A percentile compares a stretch with the other conserved stretches of the same genome.
These are phyloP conservation scores for Diaporthe vexans DNA, from an alignment of 2,329 filamentous ascomycete species.

Conservation along the genomic window DNA sequence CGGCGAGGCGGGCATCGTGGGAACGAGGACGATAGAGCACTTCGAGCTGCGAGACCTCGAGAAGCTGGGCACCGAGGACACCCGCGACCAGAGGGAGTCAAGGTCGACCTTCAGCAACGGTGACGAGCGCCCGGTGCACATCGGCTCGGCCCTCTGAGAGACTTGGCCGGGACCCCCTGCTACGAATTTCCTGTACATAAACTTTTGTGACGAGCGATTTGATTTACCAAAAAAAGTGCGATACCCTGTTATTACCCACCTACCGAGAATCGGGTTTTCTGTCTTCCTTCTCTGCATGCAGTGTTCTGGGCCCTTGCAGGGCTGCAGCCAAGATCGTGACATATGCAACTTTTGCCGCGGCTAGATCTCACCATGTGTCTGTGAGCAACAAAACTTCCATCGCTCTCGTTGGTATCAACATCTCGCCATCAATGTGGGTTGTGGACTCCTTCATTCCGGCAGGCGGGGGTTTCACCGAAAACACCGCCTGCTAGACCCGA, in stretches of 20 bases:
- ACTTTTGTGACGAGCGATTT: conserved; percentile 20
- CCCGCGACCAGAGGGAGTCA: neutral
- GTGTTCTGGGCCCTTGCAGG: conserved; percentile 2
- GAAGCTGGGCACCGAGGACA: conserved; percentile 21
- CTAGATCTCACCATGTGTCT: neutral
- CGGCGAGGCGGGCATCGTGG: conserved; percentile 24
- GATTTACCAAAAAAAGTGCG: conserved; percentile 24
- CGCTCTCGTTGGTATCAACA: conserved; percentile 10
- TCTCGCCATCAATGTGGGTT: conserved; percentile 21
- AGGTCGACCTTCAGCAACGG: conserved; percentile 31
- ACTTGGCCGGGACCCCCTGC: neutral
- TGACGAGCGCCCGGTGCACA: conserved; percentile 17
- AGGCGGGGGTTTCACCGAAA: conserved; percentile 21
- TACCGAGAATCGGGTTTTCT: neutral
- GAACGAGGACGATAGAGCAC: conserved; percentile 12
- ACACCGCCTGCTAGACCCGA: conserved; percentile 12
- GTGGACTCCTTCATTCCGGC: conserved; percentile 27
- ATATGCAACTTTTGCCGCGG: neutral
- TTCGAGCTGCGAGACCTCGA: conserved; percentile 29
- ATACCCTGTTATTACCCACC: conserved; percentile 24
- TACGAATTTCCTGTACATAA: conserved; percentile 20
- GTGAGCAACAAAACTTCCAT: neutral
- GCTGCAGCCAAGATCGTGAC: conserved; percentile 18
- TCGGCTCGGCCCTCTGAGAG: conserved; percentile 21
- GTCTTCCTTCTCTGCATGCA: neutral